These are phyloP conservation scores for Paecilomyces niveus DNA, from an alignment of 2,329 filamentous ascomycete species.

Conservation along the genomic window DNA sequence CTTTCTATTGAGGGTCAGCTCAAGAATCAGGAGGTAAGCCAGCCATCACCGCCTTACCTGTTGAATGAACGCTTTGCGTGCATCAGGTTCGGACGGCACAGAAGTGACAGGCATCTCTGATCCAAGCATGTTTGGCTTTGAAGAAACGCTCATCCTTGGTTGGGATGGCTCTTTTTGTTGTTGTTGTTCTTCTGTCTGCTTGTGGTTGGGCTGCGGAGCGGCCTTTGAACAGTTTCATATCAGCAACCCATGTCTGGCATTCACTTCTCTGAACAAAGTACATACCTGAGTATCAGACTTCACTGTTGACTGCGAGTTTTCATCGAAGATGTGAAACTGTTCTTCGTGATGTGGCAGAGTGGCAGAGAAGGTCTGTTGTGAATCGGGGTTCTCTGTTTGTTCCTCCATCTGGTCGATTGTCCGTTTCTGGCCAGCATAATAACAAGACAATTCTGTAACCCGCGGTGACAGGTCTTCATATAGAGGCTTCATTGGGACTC, in stretches of 20 bases:
- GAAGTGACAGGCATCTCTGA: constrained; percentile 6
- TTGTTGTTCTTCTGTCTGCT: not conserved
- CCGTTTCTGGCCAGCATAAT: constrained; percentile 33
- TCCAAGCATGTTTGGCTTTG: constrained; percentile 6
- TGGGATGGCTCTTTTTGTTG: constrained; percentile 4
- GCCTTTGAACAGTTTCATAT: not conserved
- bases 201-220: not conserved
- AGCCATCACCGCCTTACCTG: constrained; percentile 19
- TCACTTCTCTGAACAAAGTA: not conserved
- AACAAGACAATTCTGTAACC: constrained; percentile 24
- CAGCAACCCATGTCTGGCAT: not conserved
- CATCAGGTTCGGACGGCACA: constrained; percentile 27
- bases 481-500: constrained; percentile 13
- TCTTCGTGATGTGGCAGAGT: constrained; percentile 5
- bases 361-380: constrained; percentile 9
- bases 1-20: constrained; percentile 27
- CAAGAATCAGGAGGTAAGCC: constrained; percentile 2
- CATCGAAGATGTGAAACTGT: constrained; percentile 15
- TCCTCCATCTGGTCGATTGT: constrained; percentile 32
- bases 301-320: constrained; percentile 10
- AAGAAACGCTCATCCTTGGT: constrained; percentile 7
- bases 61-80: constrained; percentile 34
- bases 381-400: constrained; percentile 14
- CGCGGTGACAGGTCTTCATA: constrained; percentile 16
- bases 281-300: constrained; percentile 12